A percentile compares a stretch with the other conserved stretches of the same genome.
Conservation (phyloP, 371 early-diverging fungal species). For the Mortierella sp. region DNA sequence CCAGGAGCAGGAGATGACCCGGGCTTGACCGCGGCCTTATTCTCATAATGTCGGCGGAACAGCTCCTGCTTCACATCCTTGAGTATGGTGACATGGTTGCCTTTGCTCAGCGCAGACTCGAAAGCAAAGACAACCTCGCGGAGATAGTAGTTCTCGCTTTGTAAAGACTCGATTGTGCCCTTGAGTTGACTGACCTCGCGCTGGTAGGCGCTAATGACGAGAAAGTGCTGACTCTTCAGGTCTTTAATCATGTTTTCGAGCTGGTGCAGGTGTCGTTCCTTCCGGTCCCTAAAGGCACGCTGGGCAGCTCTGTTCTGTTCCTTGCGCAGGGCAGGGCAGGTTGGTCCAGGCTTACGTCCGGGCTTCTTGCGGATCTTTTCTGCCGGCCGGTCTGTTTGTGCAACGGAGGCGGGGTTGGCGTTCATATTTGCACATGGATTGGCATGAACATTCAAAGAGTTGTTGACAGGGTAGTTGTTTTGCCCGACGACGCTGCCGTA, state of each 20-base stretch:
- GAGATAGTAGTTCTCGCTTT: conserved; percentile 67
- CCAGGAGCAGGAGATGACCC: no score
- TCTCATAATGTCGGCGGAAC: conserved; percentile 38
- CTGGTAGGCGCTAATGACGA: conserved; percentile 49
- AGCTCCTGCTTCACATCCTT: conserved; percentile 33
- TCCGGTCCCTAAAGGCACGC: conserved; percentile 81
- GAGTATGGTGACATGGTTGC: conserved; percentile 22
- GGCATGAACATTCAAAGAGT: no score
- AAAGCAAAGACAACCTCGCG: conserved; percentile 63
- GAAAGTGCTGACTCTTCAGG: conserved; percentile 65
- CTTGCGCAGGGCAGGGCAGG: conserved; percentile 73
- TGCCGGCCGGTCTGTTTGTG: no score
- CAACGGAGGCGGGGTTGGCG: no score
- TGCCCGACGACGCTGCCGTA: no score
- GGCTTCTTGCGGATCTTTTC: no score
- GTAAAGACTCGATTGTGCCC: conserved; percentile 59
- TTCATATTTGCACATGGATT: no score
- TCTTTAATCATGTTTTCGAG: conserved; percentile 73
- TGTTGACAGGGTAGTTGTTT: no score
- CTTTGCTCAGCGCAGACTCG: conserved; percentile 56
- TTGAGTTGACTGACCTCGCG: conserved; percentile 62
- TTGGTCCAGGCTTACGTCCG: conserved; percentile 72
- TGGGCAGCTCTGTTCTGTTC: conserved; percentile 85
- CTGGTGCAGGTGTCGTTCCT: conserved; percentile 73
- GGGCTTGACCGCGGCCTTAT: no score